Conservation (phyloP, 495 filamentous ascomycete species). For the Trypethelium eluteriae region DNA sequence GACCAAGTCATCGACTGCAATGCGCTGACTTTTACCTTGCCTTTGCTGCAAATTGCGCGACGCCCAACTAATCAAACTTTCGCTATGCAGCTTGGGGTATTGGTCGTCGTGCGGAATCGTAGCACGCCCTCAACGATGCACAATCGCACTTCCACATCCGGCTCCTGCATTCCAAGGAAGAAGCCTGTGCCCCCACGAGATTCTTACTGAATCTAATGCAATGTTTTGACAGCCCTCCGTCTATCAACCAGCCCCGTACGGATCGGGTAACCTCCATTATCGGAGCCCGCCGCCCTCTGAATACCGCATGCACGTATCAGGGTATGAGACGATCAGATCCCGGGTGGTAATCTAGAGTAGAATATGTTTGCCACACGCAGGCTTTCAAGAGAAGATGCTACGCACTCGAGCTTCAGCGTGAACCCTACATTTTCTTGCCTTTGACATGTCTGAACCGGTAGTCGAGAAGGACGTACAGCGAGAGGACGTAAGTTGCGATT, state of each 20-base stretch:
- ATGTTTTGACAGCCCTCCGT: background rate
- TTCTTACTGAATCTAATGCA: background rate
- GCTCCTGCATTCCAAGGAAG: background rate
- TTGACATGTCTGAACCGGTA: background rate
- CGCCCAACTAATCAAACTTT: conserved; percentile 4
- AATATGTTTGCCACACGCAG: background rate
- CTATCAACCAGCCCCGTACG: conserved; percentile 1
- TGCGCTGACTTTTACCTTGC: background rate
- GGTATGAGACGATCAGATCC: background rate
- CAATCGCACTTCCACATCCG: background rate
- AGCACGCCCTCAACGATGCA: background rate
- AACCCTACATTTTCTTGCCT: background rate
- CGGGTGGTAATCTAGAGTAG: background rate
- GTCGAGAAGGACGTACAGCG: conserved; percentile 8
- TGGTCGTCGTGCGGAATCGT: background rate
- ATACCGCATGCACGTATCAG: background rate
- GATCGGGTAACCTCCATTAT: conserved; percentile 1
- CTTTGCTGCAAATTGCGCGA: background rate
- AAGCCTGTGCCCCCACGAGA: background rate
- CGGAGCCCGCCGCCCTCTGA: background rate
- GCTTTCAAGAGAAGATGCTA: conserved; percentile 1
- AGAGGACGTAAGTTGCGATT: background rate
- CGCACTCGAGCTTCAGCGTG: conserved; percentile 10
- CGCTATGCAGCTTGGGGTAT: background rate
- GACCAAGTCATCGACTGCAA: background rate